Conservation (phyloP, 148 eudicot genomes). For the Silene uniflora region DNA sequence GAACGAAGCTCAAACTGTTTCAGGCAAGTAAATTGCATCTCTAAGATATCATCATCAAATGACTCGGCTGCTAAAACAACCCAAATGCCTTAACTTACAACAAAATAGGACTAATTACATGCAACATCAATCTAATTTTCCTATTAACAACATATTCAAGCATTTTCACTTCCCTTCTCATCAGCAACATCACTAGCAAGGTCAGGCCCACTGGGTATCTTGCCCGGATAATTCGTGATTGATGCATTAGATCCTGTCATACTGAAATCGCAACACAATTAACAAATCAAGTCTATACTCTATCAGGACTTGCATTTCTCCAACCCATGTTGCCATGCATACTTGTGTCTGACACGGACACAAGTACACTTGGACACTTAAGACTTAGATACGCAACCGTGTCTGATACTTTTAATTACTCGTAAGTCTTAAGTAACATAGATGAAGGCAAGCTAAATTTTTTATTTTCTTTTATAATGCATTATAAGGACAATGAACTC, state of each 20-base stretch:
- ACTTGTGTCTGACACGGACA: too few species aligned
- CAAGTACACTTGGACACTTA: too few species aligned
- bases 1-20: neutral
- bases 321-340: too few species aligned
- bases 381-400: neutral
- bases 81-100: neutral
- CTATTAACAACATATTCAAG: neutral
- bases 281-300: slow-evolving; percentile 12
- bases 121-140: neutral
- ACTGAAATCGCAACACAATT: slow-evolving; percentile 34
- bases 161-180: slow-evolving; percentile 31
- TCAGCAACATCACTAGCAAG: slow-evolving; percentile 47
- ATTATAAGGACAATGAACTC: slow-evolving; percentile 18
- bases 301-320: neutral
- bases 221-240: slow-evolving; percentile 67
- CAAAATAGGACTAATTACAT: neutral
- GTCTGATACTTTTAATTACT: neutral
- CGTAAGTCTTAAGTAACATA: neutral
- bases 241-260: slow-evolving; percentile 55
- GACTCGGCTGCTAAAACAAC: neutral
- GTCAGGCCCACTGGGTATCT: slow-evolving; percentile 64
- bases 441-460: neutral
- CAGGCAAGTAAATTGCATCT: neutral
- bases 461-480: neutral
- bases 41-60: slow-evolving; percentile 25